Base-by-base conservation (phyloP, 495 filamentous ascomycete species). In the Glonium stellatum region DNA sequence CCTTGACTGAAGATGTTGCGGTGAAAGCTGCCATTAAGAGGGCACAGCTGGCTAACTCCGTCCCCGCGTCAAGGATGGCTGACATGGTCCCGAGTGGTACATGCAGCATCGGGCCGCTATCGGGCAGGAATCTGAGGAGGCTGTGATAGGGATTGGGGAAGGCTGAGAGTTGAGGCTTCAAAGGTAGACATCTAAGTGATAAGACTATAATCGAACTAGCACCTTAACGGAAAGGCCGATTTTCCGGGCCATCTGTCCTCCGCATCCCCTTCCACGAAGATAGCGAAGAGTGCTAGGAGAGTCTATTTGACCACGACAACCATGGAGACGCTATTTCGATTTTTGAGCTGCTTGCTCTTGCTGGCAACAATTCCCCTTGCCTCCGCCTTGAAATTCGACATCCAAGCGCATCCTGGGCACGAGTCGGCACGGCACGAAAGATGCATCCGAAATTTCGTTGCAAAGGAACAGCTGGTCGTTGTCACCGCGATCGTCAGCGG, bases 381-480 rank as follows among this genome's bases (percentile, higher is more conserved):
- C 55, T 77, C 83, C 54, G 91, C 91, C 34, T 80, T 98, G 58
- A 97, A 96, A 76, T 97, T 98, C 80, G 95, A 98, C 64, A 80
- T 98, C 56, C 72, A 82, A 67, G 90, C 93, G 13, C 77, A 83
- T 57, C 79, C 77, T 18, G 76, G 73, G 60, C 79, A 83, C 69
- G 81, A 76, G 41, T 69, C 69, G 10, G 78, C 72, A 77, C 79
- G 83, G 69, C 79, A 82, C 55, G 85, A 89, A 72, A 82, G 95
- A 81, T 98, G 93, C 77, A 90, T 98, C 73, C 85, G 95, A 67
- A 98, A 98, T 76, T 97, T 97, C 71, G 92, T 97, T 57, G 78
- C 84, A 53, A 89, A 85, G 73, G 91, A 96, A 72, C 95, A 92
- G 56, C 78, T 98, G 60, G 93, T 98, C n/a, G 92, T 97, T 5